Evolutionary conservation across 2,329 filamentous ascomycete genomes (phyloP).

Genomic region (Arachnopeziza araneosa): DNA sequence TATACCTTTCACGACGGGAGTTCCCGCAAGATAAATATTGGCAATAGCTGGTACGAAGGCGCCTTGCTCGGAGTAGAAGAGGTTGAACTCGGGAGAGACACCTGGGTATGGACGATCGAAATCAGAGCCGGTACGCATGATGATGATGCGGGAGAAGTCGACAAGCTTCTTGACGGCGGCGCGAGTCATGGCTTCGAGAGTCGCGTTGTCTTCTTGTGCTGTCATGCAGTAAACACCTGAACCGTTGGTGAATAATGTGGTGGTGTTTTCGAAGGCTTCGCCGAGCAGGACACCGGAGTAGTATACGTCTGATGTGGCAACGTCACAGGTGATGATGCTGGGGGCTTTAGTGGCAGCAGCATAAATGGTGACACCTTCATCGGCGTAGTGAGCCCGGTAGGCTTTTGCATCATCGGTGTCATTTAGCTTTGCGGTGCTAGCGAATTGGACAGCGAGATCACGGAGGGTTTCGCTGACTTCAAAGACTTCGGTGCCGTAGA

Average conservation of each 20-base stretch:
- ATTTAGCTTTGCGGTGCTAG: conserved; percentile 44
- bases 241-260: conserved; percentile 60
- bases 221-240: conserved; percentile 63
- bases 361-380: conserved; percentile 38
- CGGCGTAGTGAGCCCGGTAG: conserved; percentile 53
- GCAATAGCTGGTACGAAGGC: conserved; percentile 56
- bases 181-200: conserved; percentile 59
- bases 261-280: conserved; percentile 60
- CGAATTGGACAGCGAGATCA: conserved; percentile 45
- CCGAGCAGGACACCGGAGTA: conserved; percentile 57
- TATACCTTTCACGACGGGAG: conserved; percentile 56
- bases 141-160: conserved; percentile 61
- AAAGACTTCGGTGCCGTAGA: conserved; percentile 67
- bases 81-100: conserved; percentile 50
- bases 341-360: conserved; percentile 42
- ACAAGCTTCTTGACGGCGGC: conserved; percentile 50
- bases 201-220: conserved; percentile 68
- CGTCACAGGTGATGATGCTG: conserved; percentile 57
- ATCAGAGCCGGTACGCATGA: conserved; percentile 64
- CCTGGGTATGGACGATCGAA: conserved; percentile 64
- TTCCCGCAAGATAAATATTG: conserved; percentile 62
- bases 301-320: conserved; percentile 67
- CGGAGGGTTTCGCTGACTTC: conserved; percentile 57
- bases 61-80: conserved; percentile 55
- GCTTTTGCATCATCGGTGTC: conserved; percentile 43